Conservation (phyloP, 768 basidiomycete species). For the Postia placenta region DNA sequence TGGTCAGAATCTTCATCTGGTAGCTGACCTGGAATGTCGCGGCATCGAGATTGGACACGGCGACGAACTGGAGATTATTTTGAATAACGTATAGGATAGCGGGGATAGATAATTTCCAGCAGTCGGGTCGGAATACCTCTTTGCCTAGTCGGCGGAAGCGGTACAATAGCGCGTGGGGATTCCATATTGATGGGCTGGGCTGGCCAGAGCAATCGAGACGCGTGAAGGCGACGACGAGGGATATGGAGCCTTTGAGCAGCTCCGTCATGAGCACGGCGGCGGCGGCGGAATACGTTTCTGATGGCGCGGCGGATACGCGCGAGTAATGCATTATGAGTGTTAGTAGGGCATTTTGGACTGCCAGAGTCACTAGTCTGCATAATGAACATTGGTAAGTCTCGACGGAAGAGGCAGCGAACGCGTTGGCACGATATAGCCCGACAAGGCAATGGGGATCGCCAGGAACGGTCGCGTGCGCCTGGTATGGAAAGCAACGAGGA, state of each 20-base stretch:
- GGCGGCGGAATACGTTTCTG: slow-evolving; percentile 84
- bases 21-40: slow-evolving; percentile 97
- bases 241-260: slow-evolving; percentile 86
- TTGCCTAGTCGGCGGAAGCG: slow-evolving; percentile 53
- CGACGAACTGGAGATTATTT: slow-evolving; percentile 94
- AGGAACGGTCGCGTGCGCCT: slow-evolving; percentile 1
- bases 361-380: slow-evolving; percentile 72
- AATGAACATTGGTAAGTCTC: slow-evolving; percentile 1
- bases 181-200: slow-evolving; percentile 30
- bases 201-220: slow-evolving; percentile 40
- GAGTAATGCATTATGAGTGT: slow-evolving; percentile 98
- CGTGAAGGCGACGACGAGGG: slow-evolving; percentile 74
- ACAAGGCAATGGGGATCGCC: slow-evolving; percentile 3
- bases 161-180: slow-evolving; percentile 28
- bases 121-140: slow-evolving; percentile 83
- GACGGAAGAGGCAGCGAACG: slow-evolving; percentile 1
- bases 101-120: slow-evolving; percentile 96
- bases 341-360: slow-evolving; percentile 85
- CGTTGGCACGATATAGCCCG: neutral
- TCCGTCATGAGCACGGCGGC: slow-evolving; percentile 93
- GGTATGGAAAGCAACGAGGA: slow-evolving; percentile 6
- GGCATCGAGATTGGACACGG: slow-evolving; percentile 87
- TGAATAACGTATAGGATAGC: slow-evolving; percentile 94
- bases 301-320: slow-evolving; percentile 70
- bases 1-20: slow-evolving; percentile 97